Base-by-base conservation (phyloP, 768 basidiomycete genomes). In the Mycena vulgaris region DNA sequence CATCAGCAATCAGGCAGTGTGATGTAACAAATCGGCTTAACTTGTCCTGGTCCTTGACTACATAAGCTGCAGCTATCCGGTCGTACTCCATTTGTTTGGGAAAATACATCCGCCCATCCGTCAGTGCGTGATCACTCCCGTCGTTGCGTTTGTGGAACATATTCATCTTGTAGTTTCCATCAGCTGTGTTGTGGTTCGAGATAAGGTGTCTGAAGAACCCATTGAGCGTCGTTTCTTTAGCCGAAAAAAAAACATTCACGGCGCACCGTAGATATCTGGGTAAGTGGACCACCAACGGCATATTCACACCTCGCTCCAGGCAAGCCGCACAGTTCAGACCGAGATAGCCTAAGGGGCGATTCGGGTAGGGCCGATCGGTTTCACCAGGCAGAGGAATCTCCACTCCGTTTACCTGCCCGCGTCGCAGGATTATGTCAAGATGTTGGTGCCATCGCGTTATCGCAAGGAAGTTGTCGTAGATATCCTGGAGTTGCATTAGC, bases 291-390 rank as follows among this genome's bases (percentile, higher is more conserved):
- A 49, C 17, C 16, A 56, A 27, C 6, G 67, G 67, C 66, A 68
- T 68, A 53, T 68, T 68, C 17, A 68, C 66, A 4, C 66, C 66
- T 16, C 39, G 51, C 51, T 68, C 67, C 6, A 53, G 67, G 45
- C 67, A 68, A 11, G 67, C 67, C 1, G 52, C 60, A 35, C 67
- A 68, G 9, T 23, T 23, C 5, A 25, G 17, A 28, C 60, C 67
- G 2, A 68, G 30, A 49, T 23, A 62, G 6, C 55, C 60, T 0
- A 13, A 1, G 9, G 67, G 60, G 10, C 67, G 51, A 40, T 68
- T 62, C 11, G 67, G 60, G 45, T 68, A 68, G 6, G 53, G 60
- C 13, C 35, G 60, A 16, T 57, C 33, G 16, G 23, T 30, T 52
- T 68, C 45, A 28, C 55, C 55, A n/a, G 59, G 40, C 19, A 68